Conservation (phyloP, 129 eudicot species). For the Artemisia argyi region DNA sequence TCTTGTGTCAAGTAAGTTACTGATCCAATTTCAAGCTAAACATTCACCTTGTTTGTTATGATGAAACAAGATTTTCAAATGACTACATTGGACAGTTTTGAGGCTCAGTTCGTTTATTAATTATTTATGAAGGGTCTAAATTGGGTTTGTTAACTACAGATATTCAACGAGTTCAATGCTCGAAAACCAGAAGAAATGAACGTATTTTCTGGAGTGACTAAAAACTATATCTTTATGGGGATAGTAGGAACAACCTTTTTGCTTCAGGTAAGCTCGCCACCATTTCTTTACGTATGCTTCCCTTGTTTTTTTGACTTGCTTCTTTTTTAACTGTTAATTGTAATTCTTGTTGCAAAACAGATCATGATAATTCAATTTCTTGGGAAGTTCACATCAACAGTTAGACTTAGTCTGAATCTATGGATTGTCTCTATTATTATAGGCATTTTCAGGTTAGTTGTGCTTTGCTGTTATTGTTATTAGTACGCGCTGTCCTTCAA, state of each 20-base stretch:
- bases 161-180: conserved; percentile 90
- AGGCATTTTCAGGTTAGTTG: conserved; percentile 67
- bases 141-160: conserved; percentile 44
- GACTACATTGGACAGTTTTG: too few relatives aligned
- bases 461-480: background rate
- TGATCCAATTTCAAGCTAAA: background rate
- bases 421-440: conserved; percentile 70
- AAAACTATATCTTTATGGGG: conserved; percentile 73
- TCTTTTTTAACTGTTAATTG: too few relatives aligned
- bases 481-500: background rate
- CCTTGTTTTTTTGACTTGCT: too few relatives aligned
- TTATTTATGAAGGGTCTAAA: background rate
- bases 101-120: background rate
- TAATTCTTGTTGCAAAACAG: conserved; percentile 30
- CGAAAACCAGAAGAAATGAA: conserved; percentile 80
- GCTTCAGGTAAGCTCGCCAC: conserved; percentile 57
- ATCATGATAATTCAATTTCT: conserved; percentile 67
- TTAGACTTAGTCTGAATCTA: conserved; percentile 46
- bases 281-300: too few relatives aligned
- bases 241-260: conserved; percentile 67
- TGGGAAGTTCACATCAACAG: conserved; percentile 77
- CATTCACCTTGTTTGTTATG: background rate
- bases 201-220: conserved; percentile 71
- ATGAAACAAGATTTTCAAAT: background rate
- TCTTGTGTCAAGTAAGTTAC: conserved; percentile 78